Conservation (phyloP, 768 basidiomycete species). For the Tulasnella sp. region DNA sequence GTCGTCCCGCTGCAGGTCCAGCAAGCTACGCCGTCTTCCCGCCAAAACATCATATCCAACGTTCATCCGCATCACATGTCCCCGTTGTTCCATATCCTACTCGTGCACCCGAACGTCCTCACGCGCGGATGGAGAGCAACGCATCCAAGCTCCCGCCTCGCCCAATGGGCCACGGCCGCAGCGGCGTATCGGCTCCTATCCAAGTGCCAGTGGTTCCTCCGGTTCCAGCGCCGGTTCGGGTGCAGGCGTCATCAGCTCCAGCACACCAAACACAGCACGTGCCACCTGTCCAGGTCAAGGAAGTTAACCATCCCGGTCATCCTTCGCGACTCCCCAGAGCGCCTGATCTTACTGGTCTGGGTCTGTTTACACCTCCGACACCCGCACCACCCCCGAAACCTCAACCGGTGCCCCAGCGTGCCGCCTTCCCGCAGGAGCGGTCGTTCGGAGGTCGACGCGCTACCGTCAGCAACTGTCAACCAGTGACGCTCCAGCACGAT, state of each 20-base stretch:
- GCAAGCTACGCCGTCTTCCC: neutral
- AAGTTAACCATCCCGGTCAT: neutral
- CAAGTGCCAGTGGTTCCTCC: no score
- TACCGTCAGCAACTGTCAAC: conserved; percentile 10
- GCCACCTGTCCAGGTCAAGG: neutral
- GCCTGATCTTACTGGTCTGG: conserved; percentile 3
- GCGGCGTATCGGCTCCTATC: conserved; percentile 5
- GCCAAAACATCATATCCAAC: conserved; percentile 1
- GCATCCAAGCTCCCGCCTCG: conserved; percentile 7
- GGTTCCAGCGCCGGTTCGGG: neutral
- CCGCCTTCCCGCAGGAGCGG: neutral
- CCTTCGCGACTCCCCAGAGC: conserved; percentile 1
- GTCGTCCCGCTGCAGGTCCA: neutral
- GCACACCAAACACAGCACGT: neutral
- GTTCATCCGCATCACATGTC: neutral
- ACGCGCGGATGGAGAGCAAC: neutral
- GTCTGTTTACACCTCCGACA: neutral
- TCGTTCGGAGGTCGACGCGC: neutral
- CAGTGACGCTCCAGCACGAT: neutral
- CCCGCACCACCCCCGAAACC: neutral
- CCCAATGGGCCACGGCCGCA: conserved; percentile 10
- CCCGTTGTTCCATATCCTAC: neutral
- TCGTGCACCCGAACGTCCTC: neutral
- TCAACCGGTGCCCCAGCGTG: neutral
- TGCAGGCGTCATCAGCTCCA: neutral